Base-by-base conservation (phyloP, 1,284 basidiomycete species). In the Trichosporon ovoides region DNA sequence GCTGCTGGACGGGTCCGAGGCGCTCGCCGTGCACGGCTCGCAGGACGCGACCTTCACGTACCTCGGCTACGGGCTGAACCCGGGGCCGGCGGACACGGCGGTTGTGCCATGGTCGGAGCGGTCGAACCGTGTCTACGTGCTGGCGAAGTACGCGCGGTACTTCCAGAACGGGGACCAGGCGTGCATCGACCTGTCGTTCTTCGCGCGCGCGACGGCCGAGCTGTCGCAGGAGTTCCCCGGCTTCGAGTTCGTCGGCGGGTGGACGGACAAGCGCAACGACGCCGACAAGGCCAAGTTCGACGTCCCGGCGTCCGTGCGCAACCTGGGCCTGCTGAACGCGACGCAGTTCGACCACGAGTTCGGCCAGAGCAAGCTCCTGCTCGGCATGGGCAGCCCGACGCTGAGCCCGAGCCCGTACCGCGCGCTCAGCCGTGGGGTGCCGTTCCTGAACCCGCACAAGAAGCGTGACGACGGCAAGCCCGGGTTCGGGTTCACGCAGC, bases 241-340 rank as follows among this genome's bases (percentile, higher is more conserved):
- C 22, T 65, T 68, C 28, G 62, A 68, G 53, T 68, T 68, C 49
- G 64, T 66, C 0, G 63, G 57, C 18, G 60, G 57, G 19, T 57
- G 59, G 38, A 50, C 20, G 12, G 65, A 68, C 53, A 40, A 58
- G 31, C 36, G 63, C 5, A 34, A 18, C 34, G 53, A 48, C 10
- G 38, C 59, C 34, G 37, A 56, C 13, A 20, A 38, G 38, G 34
- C 19, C 24, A 53, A 52, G 50, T 55, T 57, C 38, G 24, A 48
- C 18, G 12, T 64, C 0, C 67, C 67, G 3, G 51, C 53, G 5
- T 60, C 60, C 2, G 57, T 68, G 1, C 50, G 56, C 14, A 64
- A 66, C 55, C 19, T 64, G 2, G 67, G 65, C 35, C 43, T 54
- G 36, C 56, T 68, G 33, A 49, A 56, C 20, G 37, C 58, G 13